Evolutionary conservation across 495 filamentous ascomycete species (phyloP).

Genomic region (Xeromyces bisporus): DNA sequence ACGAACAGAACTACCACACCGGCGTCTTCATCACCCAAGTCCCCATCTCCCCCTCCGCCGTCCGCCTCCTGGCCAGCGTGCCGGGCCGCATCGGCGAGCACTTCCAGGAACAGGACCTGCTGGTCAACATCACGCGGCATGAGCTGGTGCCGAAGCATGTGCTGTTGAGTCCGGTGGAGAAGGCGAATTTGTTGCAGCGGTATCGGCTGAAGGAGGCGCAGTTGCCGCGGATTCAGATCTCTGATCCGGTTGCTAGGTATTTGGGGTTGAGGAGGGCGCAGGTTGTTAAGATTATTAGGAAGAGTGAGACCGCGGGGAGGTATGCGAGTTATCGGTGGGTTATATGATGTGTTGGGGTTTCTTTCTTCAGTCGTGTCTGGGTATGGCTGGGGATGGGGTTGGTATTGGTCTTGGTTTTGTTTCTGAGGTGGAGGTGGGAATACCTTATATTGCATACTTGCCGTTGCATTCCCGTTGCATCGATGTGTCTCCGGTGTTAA

Average conservation of each 20-base stretch:
- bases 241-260: conserved; percentile 86
- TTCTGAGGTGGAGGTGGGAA: no score
- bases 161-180: conserved; percentile 78
- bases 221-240: conserved; percentile 75
- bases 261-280: conserved; percentile 81
- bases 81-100: conserved; percentile 69
- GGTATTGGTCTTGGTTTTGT: no score
- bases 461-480: no score
- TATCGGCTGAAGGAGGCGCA: conserved; percentile 96
- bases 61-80: conserved; percentile 54
- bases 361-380: no score
- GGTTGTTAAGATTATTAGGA: conserved; percentile 95
- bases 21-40: conserved; percentile 75
- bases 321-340: conserved; percentile 50
- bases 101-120: conserved; percentile 85
- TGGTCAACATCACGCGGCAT: conserved; percentile 97
- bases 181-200: conserved; percentile 59
- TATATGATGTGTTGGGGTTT: conserved; percentile 24
- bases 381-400: no score
- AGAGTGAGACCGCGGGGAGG: conserved; percentile 43
- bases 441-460: no score
- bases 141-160: conserved; percentile 92
- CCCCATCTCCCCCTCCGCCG: conserved; percentile 64
- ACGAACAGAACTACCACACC: conserved; percentile 60
- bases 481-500: no score